phyloP scores from a whole-genome alignment of 2,329 filamentous ascomycete species.

The Fusarium devonianum region DNA sequence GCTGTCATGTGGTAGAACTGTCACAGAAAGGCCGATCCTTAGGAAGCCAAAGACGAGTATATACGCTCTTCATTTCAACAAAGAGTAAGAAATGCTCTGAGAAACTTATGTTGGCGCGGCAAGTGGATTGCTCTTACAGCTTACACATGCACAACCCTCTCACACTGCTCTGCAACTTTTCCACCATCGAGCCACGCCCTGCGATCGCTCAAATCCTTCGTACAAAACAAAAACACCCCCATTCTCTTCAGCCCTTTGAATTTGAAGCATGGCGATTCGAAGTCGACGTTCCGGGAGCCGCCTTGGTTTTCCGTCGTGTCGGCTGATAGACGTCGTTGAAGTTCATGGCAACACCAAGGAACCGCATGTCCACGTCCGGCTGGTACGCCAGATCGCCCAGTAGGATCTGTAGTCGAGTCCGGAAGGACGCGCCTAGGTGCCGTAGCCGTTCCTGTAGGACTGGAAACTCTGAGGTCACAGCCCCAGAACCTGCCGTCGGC shows the following conservation, averaged over 20 bases:
- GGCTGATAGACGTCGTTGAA: slow-evolving; percentile 97
- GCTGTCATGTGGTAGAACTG: no score
- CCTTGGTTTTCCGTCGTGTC: slow-evolving; percentile 67
- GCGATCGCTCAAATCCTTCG: slow-evolving; percentile 4
- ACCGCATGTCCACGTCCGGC: slow-evolving; percentile 92
- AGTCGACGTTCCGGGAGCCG: slow-evolving; percentile 32
- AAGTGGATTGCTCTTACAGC: no score
- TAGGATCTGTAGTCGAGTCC: slow-evolving; percentile 77
- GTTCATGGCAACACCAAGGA: slow-evolving; percentile 97
- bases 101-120: no score
- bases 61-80: no score
- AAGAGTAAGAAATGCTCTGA: no score
- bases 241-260: slow-evolving; percentile 39
- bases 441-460: slow-evolving; percentile 77
- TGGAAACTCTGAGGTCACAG: slow-evolving; percentile 72
- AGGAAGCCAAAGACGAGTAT: no score
- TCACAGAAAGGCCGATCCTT: no score
- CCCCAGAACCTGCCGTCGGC: slow-evolving; percentile 51
- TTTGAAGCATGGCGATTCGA: slow-evolving; percentile 32
- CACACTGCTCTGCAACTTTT: no score
- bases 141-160: no score
- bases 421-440: slow-evolving; percentile 78
- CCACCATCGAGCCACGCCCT: slow-evolving; percentile 6
- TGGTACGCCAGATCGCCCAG: slow-evolving; percentile 92
- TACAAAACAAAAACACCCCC: neutral